Evolutionary conservation across 192 early-diverging fungal genomes (phyloP), one percentile per base, ranked within the genome.

Genomic region (Glomus cerebriforme): DNA sequence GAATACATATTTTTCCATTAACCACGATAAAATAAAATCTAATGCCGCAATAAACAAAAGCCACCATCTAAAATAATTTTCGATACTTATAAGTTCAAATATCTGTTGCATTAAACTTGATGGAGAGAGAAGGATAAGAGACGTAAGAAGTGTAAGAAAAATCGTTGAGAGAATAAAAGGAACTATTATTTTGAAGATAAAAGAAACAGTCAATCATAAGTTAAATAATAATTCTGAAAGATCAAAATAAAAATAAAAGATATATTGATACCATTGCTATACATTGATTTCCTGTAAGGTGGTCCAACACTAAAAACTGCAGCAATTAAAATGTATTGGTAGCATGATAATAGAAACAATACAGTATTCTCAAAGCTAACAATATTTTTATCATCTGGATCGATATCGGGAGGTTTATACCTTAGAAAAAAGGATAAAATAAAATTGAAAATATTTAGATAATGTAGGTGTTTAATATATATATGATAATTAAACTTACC

Each of bases 241-340:
- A 37, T 7, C 0, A 26, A 19, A 9, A 8, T 37, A 49, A 54
- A n/a, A 32, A 12, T 24, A 27, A 31, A 68, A n/a, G n/a, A 59
- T 66, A 32, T 75, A 26, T 32, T 7, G 12, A 59, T 87, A 96
- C 94, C 86, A 81, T 99, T 99, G 54, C 91, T 93, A 82, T 92
- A 88, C 80, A 98, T 92, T 9, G 92, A 89, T 81, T 95, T 91
- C 76, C 97, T 93, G 82, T 96, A 99, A 0, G 97, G 98, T 58
- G 94, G 94, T 0, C 98, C 98, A n/a, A 95, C 95, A 82, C 93
- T 95, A 81, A 98, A 97, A 31, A 97, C 95, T 49, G 95, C 88
- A 0, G 96, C 97, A 3, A 94, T 91, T 9, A 95, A 80, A 32
- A 99, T 85, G 82, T 99, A 99, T 86, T 99, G 97, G 84, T 92